These are phyloP conservation scores for Rhodotorula kratochvilovae DNA, from an alignment of 768 basidiomycete genomes.

Conservation along the genomic window DNA sequence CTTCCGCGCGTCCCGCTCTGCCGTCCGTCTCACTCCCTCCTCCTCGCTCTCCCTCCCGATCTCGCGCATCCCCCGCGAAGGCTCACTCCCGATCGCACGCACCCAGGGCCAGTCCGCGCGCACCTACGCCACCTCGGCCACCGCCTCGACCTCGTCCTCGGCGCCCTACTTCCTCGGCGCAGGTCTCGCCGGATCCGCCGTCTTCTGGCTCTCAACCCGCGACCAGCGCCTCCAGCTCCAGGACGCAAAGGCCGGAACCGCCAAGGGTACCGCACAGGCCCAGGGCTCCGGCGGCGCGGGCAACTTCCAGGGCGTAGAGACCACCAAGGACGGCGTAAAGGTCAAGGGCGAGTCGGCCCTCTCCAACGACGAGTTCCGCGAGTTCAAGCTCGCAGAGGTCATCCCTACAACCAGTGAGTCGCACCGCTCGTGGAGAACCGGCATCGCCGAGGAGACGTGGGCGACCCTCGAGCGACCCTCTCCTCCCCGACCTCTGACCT, in stretches of 20 bases:
- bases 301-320: constrained; percentile 5
- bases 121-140: constrained; percentile 28
- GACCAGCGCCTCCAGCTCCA: constrained; percentile 7
- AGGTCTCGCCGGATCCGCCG: constrained; percentile 30
- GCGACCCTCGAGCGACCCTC: background rate
- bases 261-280: constrained; percentile 8
- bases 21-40: constrained; percentile 5
- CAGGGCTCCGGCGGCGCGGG: constrained; percentile 5
- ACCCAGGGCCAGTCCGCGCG: background rate
- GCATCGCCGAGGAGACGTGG: too few species aligned
- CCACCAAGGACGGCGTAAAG: constrained; percentile 4
- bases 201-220: constrained; percentile 30
- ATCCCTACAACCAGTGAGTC: constrained; percentile 68
- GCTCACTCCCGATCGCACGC: background rate
- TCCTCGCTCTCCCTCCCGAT: background rate
- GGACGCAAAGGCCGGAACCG: constrained; percentile 10
- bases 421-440: too few species aligned
- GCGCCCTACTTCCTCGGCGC: constrained; percentile 39
- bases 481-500: too few species aligned
- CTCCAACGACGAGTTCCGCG: constrained; percentile 48
- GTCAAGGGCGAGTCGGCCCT: constrained; percentile 15
- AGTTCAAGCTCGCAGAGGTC: constrained; percentile 69
- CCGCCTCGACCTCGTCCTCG: constrained; percentile 4
- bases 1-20: constrained; percentile 1
- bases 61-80: background rate